Evolutionary conservation across 1,284 basidiomycete species (phyloP), one percentile per base, ranked within the genome.

Genomic region (Microbotryum intermedium): DNA sequence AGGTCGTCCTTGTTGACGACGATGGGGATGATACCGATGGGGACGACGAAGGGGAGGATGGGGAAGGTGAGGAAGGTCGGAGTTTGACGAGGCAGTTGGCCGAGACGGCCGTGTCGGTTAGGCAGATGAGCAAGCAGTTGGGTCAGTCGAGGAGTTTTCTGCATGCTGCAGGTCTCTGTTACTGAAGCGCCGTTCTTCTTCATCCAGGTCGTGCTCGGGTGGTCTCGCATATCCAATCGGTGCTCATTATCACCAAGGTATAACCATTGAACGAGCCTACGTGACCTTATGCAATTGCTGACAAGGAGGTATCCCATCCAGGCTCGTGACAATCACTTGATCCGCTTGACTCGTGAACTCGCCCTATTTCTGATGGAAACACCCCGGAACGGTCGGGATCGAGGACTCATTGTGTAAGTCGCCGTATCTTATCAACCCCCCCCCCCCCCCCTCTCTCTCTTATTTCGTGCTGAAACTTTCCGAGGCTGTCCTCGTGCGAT

Each of bases 61-160:
- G 82, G 59, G 81, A 81, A 2, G 80, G 81, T 57, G 53, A 75
- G 70, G 60, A 93, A 83, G 52, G 43, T 43, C 54, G 48, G 50
- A 66, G 68, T 72, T 77, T 97, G 68, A 97, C 95, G 4, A 86
- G 84, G 70, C 90, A 93, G 72, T 80, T 99, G 20, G 95, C 94
- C 9, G 93, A 94, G 77, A 99, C 94, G 18, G 95, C 94, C 18
- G 90, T 94, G 26, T 88, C 91, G 47, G 94, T 98, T 28, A 83
- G 94, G 54, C 95, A 98, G 77, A 94, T 97, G 90, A 94, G 90
- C 83, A 95, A 95, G 76, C 90, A 97, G 76, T 85, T 99, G 43
- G 93, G 92, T 89, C 69, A 69, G 85, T 82, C 13, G 2, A 3
- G n/a, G n/a, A n/a, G n/a, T 23, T 21, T 34, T 25, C 26, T 18